A percentile compares a stretch with the other conserved stretches of the same genome.
Conservation (phyloP, 179 eudicot genomes). For the Vitellaria paradoxa region DNA sequence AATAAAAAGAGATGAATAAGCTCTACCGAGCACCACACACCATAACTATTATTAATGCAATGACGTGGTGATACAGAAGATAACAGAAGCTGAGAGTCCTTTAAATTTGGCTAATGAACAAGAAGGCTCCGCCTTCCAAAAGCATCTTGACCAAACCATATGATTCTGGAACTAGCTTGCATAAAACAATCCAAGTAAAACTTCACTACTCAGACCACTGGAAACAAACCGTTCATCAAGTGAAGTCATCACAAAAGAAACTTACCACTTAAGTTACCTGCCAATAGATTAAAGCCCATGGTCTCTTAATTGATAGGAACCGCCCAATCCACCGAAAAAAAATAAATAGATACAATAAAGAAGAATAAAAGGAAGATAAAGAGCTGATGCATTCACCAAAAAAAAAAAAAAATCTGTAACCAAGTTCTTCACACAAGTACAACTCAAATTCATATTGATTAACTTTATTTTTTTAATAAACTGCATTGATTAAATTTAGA, state of each 20-base stretch:
- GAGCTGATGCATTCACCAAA: neutral
- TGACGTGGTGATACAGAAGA: conserved; percentile 78
- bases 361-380: neutral
- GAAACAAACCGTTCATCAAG: neutral
- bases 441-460: too few species aligned
- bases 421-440: neutral
- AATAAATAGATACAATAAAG: neutral
- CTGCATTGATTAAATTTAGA: too few species aligned
- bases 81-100: conserved; percentile 65
- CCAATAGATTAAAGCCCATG: conserved; percentile 96
- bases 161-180: conserved; percentile 62
- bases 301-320: conserved; percentile 54
- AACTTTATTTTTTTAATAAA: too few species aligned
- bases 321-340: neutral
- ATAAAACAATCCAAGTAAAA: conserved; percentile 17
- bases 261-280: conserved; percentile 96
- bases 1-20: neutral
- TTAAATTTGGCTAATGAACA: conserved; percentile 80
- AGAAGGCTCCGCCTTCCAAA: conserved; percentile 96
- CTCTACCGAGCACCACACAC: conserved; percentile 20
- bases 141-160: conserved; percentile 97
- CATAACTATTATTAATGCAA: conserved; percentile 28
- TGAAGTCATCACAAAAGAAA: conserved; percentile 18
- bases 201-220: neutral
- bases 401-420: neutral